These are phyloP conservation scores for Nitzschia inconspicua DNA, from an alignment of 108 stramenopile species.

Conservation along the genomic window DNA sequence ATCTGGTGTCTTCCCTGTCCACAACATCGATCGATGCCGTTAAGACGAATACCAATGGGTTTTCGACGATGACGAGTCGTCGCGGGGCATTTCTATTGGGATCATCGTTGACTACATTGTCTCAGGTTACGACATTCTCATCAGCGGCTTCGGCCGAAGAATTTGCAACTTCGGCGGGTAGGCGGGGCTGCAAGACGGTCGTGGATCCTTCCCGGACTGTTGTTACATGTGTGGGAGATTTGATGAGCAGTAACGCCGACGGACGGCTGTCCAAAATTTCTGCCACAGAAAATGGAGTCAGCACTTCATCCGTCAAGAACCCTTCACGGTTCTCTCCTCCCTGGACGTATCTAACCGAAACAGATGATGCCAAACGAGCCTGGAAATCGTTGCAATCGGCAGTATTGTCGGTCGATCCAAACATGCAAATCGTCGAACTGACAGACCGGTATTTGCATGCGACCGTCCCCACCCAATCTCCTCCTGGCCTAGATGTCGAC, in stretches of 20 bases:
- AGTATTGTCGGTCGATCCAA: slow-evolving; percentile 50
- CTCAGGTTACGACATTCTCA: too few relatives aligned
- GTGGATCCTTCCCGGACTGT: slow-evolving; percentile 69
- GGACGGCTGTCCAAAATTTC: slow-evolving; percentile 68
- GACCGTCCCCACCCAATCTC: slow-evolving; percentile 58
- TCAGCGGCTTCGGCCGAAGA: background rate
- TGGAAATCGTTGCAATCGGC: slow-evolving; percentile 70
- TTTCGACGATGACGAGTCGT: too few relatives aligned
- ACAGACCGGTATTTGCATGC: slow-evolving; percentile 82
- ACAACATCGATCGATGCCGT: background rate
- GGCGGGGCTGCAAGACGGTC: slow-evolving; percentile 68
- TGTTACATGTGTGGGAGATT: slow-evolving; percentile 68
- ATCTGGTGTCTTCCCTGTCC: too few relatives aligned
- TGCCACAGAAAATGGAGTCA: slow-evolving; percentile 80
- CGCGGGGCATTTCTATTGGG: too few relatives aligned
- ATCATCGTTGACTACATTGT: too few relatives aligned
- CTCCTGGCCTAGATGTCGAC: slow-evolving; percentile 70
- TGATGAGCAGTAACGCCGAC: slow-evolving; percentile 37
- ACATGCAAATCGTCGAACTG: slow-evolving; percentile 60
- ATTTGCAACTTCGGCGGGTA: slow-evolving; percentile 70
- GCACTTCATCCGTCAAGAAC: slow-evolving; percentile 70
- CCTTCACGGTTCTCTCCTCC: slow-evolving; percentile 76
- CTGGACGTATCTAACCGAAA: slow-evolving; percentile 82
- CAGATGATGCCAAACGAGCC: slow-evolving; percentile 53
- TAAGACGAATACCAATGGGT: background rate